A percentile compares a stretch with the other conserved stretches of the same genome.
Evolutionary conservation across 2,329 filamentous ascomycete species (phyloP).

Genomic region (Zymoseptoria brevis): DNA sequence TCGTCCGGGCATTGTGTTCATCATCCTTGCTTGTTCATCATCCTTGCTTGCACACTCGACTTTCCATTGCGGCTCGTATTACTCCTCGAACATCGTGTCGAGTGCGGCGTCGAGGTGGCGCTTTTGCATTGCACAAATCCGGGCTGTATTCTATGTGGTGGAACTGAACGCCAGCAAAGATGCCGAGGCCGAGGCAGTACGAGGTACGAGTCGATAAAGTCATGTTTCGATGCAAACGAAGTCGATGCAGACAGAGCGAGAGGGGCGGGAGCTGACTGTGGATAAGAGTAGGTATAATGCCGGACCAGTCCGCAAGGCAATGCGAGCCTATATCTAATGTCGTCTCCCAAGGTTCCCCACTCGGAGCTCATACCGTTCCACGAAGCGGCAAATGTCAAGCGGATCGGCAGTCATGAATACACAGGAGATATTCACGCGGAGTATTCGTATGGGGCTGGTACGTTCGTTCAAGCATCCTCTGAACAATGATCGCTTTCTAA

Average conservation of each 20-base stretch:
- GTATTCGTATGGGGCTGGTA: conserved; percentile 10
- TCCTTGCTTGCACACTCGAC: not conserved
- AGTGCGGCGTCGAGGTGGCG: not conserved
- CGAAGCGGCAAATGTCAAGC: conserved; percentile 6
- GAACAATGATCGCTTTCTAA: not conserved
- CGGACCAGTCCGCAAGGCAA: not conserved
- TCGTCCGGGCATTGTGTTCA: not conserved
- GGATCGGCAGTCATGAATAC: conserved; percentile 11
- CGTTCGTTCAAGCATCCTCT: not conserved
- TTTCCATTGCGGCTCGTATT: not conserved
- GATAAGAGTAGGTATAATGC: not conserved
- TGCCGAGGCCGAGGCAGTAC: not conserved
- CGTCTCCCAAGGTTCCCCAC: not conserved
- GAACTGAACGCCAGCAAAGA: not conserved
- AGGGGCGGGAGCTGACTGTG: not conserved
- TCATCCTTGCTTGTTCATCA: not conserved
- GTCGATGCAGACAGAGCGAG: not conserved
- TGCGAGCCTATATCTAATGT: not conserved
- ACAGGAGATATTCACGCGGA: conserved; percentile 7
- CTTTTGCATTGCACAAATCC: not conserved
- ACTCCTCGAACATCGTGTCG: not conserved
- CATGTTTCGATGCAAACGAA: not conserved
- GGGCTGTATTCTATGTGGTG: not conserved
- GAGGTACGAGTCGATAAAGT: not conserved
- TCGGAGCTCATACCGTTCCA: conserved; percentile 10